Conservation (phyloP, 2,329 filamentous ascomycete genomes). For the Nectriaceae sp. region DNA sequence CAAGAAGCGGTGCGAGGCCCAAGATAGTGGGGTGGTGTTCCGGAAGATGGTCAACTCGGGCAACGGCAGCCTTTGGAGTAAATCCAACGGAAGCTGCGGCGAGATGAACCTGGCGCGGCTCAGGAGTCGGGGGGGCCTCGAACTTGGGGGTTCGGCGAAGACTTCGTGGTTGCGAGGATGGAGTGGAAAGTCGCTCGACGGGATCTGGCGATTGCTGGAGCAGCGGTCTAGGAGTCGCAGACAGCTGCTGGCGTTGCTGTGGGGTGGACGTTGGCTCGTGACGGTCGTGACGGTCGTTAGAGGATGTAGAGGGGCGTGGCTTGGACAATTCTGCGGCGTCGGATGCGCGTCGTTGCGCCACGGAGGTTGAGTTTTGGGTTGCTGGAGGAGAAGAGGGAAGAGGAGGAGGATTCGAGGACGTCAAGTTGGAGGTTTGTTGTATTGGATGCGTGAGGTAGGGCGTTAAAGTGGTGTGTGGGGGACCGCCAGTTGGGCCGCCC, state of each 20-base stretch:
- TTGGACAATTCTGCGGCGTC: constrained; percentile 48
- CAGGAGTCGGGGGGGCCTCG: constrained; percentile 42
- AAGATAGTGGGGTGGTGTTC: constrained; percentile 28
- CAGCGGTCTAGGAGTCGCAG: constrained; percentile 20
- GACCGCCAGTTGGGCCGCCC: neutral
- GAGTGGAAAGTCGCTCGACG: constrained; percentile 44
- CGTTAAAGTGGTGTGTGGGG: neutral
- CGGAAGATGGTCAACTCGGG: constrained; percentile 21
- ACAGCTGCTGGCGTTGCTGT: constrained; percentile 36
- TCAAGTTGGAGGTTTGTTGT: neutral
- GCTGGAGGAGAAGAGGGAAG: constrained; percentile 33
- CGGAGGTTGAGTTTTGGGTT: constrained; percentile 35
- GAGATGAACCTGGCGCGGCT: constrained; percentile 46
- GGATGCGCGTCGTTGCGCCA: constrained; percentile 31
- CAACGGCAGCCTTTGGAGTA: constrained; percentile 37
- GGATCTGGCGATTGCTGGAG: constrained; percentile 36
- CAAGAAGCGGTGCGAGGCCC: constrained; percentile 39
- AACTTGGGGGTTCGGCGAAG: constrained; percentile 57
- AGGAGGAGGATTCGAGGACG: neutral
- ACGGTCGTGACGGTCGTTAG: constrained; percentile 58
- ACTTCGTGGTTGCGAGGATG: constrained; percentile 47
- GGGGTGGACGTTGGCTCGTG: constrained; percentile 49
- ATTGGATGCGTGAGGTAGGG: neutral
- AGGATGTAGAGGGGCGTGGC: constrained; percentile 38
- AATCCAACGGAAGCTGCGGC: constrained; percentile 52